Conservation (phyloP, 345 rosid genomes). For the Clausena lansium region DNA sequence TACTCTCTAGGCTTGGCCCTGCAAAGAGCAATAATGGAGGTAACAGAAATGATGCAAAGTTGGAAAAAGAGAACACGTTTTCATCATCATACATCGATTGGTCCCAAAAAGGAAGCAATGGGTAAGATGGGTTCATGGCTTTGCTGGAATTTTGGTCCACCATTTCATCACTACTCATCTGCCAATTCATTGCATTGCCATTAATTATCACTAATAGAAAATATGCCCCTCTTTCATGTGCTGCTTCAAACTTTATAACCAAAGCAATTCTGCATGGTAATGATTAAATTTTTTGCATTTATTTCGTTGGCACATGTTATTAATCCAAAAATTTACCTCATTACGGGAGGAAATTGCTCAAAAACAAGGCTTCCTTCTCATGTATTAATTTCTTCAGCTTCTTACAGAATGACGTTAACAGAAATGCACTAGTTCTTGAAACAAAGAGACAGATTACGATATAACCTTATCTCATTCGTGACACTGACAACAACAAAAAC, state of each 20-base stretch:
- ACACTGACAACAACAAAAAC: neutral
- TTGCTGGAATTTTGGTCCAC: constrained; percentile 43
- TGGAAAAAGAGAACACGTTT: constrained; percentile 10
- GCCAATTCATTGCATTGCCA: neutral
- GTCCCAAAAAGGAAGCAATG: constrained; percentile 19
- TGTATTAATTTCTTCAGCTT: neutral
- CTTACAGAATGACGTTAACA: neutral
- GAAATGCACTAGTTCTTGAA: neutral
- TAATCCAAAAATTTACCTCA: neutral
- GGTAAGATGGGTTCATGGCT: constrained; percentile 11
- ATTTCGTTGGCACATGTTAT: too few relatives aligned
- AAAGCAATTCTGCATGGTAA: neutral
- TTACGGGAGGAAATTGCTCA: neutral
- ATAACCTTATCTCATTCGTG: neutral
- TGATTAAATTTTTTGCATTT: neutral
- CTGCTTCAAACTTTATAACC: neutral
- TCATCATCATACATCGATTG: constrained; percentile 27
- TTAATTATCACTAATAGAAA: constrained; percentile 12
- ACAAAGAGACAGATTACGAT: constrained; percentile 2
- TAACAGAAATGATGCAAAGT: constrained; percentile 4
- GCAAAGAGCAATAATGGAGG: constrained; percentile 24
- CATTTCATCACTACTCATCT: constrained; percentile 11
- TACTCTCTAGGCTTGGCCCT: neutral
- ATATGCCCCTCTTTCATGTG: neutral
- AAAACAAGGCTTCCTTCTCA: neutral